phyloP scores from a whole-genome alignment of 2,329 filamentous ascomycete genomes.

The Ophiostoma sp. region DNA sequence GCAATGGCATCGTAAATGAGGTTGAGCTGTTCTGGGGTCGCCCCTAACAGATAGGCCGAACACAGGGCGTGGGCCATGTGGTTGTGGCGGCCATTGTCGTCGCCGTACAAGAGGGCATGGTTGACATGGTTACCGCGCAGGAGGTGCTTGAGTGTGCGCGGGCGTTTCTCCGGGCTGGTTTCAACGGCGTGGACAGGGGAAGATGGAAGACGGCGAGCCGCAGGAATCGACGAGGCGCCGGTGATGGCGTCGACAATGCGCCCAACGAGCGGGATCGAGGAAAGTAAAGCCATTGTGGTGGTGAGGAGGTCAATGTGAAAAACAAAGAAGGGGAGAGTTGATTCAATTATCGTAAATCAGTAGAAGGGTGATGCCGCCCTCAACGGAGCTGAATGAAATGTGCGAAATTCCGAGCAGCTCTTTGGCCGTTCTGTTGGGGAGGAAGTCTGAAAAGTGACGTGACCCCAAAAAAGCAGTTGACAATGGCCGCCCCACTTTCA shows the following conservation, averaged over 20 bases:
- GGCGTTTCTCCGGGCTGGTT: conserved; percentile 72
- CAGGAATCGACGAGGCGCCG: conserved; percentile 21
- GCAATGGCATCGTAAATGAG: conserved; percentile 77
- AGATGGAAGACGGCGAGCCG: conserved; percentile 59
- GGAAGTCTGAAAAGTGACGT: conserved; percentile 4
- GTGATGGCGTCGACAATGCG: conserved; percentile 9
- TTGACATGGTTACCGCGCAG: conserved; percentile 90
- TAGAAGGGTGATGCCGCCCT: not conserved
- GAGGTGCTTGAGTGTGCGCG: conserved; percentile 84
- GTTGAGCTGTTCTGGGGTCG: conserved; percentile 69
- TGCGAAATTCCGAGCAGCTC: not conserved
- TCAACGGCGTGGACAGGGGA: conserved; percentile 79
- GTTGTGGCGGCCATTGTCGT: conserved; percentile 66
- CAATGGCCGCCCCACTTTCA: not conserved
- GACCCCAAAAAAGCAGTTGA: not conserved
- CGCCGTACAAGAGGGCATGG: conserved; percentile 67
- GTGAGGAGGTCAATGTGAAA: no score
- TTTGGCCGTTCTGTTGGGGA: conserved; percentile 11
- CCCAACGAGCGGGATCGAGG: conserved; percentile 10
- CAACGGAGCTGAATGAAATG: not conserved
- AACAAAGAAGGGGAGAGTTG: not conserved
- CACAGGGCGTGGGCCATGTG: conserved; percentile 79
- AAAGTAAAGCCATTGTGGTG: not conserved
- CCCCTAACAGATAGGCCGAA: conserved; percentile 84
- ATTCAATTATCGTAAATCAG: not conserved